A percentile compares a stretch with the other conserved stretches of the same genome.
Conservation (phyloP, 208 protist species). For the Crithidia expoeki region DNA sequence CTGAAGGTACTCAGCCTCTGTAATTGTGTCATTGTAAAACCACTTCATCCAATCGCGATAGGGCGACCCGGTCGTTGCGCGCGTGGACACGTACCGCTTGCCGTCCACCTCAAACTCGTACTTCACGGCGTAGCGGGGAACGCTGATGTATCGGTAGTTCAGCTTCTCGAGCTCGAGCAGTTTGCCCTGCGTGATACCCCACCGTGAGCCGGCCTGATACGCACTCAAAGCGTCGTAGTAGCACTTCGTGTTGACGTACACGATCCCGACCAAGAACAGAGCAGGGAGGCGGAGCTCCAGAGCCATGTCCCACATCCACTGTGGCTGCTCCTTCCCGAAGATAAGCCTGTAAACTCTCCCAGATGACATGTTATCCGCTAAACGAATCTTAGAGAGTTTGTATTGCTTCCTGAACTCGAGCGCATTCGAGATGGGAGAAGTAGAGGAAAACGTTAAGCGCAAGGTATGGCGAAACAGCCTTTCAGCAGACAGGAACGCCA, state of each 20-base stretch:
- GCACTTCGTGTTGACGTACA: conserved; percentile 81
- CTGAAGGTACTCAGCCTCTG: conserved; percentile 89
- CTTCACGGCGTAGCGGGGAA: conserved; percentile 81
- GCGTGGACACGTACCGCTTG: conserved; percentile 73
- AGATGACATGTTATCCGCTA: conserved; percentile 44
- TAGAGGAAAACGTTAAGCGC: too few relatives aligned
- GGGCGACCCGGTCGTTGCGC: conserved; percentile 82
- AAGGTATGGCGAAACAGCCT: too few relatives aligned
- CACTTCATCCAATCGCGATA: conserved; percentile 81
- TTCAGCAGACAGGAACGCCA: too few relatives aligned
- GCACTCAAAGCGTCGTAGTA: conserved; percentile 78
- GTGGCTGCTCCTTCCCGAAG: conserved; percentile 75
- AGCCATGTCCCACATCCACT: conserved; percentile 88
- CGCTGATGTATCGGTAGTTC: conserved; percentile 87
- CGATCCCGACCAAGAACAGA: conserved; percentile 54
- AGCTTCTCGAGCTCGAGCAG: conserved; percentile 87
- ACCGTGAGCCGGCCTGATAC: conserved; percentile 70
- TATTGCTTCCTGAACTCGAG: background rate
- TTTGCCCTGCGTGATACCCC: conserved; percentile 74
- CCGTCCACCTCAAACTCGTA: conserved; percentile 90
- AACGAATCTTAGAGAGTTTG: background rate
- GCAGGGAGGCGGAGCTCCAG: conserved; percentile 84
- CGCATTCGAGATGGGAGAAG: background rate
- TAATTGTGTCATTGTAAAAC: conserved; percentile 88
- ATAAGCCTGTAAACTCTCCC: conserved; percentile 73